Evolutionary conservation across 805 yeast genomes (phyloP).

Genomic region (Candida coquimbonensis): DNA sequence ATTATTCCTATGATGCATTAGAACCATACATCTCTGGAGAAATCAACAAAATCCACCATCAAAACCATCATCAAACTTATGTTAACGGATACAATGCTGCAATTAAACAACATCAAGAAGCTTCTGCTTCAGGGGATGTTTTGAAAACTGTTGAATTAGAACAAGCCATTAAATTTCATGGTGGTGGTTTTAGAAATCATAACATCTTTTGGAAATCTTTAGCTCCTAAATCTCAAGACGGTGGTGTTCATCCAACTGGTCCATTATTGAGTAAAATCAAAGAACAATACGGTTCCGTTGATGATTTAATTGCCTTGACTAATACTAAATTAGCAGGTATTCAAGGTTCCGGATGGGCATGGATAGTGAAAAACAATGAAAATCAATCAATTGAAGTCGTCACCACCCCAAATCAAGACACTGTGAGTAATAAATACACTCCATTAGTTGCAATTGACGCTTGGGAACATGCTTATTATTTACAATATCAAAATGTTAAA

Average conservation of each 20-base stretch:
- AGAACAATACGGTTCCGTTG: conserved; percentile 68
- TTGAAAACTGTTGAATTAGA: conserved; percentile 57
- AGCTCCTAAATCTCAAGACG: conserved; percentile 68
- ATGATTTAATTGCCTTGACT: conserved; percentile 54
- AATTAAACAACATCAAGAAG: conserved; percentile 62
- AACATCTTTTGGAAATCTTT: conserved; percentile 81
- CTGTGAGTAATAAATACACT: conserved; percentile 55
- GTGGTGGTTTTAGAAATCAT: conserved; percentile 89
- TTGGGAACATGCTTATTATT: conserved; percentile 95
- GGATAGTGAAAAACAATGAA: conserved; percentile 73
- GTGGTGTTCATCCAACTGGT: conserved; percentile 61
- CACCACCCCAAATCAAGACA: conserved; percentile 82
- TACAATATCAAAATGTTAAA: conserved; percentile 88
- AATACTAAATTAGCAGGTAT: conserved; percentile 75
- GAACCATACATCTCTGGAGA: conserved; percentile 85
- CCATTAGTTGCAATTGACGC: conserved; percentile 90
- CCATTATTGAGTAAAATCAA: conserved; percentile 52
- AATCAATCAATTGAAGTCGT: conserved; percentile 73
- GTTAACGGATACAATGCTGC: conserved; percentile 81
- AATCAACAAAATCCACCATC: conserved; percentile 81
- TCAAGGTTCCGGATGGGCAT: conserved; percentile 96
- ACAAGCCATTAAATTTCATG: conserved; percentile 80
- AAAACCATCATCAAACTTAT: conserved; percentile 89
- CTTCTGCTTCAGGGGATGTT: conserved; percentile 50
- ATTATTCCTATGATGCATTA: conserved; percentile 76